Conservation (phyloP, 495 filamentous ascomycete species). For the Lasiosphaeria hispida region DNA sequence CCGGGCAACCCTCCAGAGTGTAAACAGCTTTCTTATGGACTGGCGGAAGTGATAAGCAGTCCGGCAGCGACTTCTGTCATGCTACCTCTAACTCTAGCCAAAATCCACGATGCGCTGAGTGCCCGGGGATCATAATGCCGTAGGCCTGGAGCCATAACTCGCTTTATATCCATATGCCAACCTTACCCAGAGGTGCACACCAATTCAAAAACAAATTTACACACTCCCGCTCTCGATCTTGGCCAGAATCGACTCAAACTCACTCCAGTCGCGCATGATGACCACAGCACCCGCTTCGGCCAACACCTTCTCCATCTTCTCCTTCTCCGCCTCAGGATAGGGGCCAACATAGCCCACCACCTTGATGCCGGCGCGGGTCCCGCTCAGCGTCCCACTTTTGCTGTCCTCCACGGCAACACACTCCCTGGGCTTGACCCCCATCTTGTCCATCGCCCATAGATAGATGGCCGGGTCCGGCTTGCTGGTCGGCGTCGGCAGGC, state of each 20-base stretch:
- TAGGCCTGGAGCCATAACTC: background rate
- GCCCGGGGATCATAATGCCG: too few relatives aligned
- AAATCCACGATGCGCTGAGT: background rate
- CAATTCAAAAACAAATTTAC: background rate
- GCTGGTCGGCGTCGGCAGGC: slow-evolving; percentile 71
- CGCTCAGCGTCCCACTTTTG: slow-evolving; percentile 80
- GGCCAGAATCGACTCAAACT: slow-evolving; percentile 69
- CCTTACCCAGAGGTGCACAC: background rate
- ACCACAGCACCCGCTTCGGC: slow-evolving; percentile 66
- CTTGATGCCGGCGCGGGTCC: slow-evolving; percentile 76
- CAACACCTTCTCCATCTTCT: slow-evolving; percentile 68
- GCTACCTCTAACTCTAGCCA: background rate
- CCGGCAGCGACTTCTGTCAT: background rate
- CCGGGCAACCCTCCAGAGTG: slow-evolving; percentile 75
- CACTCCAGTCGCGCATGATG: slow-evolving; percentile 83
- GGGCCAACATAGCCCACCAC: slow-evolving; percentile 86
- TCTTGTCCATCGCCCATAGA: slow-evolving; percentile 69
- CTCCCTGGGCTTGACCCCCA: slow-evolving; percentile 72
- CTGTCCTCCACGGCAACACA: slow-evolving; percentile 87
- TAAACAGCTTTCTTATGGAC: slow-evolving; percentile 84
- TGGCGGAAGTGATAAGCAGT: slow-evolving; percentile 34
- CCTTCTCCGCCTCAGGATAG: slow-evolving; percentile 68
- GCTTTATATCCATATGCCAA: background rate
- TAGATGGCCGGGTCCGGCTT: slow-evolving; percentile 97
- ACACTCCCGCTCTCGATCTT: slow-evolving; percentile 54